Base-by-base conservation (phyloP, 768 basidiomycete species). In the Hysterangium stoloniferum region DNA sequence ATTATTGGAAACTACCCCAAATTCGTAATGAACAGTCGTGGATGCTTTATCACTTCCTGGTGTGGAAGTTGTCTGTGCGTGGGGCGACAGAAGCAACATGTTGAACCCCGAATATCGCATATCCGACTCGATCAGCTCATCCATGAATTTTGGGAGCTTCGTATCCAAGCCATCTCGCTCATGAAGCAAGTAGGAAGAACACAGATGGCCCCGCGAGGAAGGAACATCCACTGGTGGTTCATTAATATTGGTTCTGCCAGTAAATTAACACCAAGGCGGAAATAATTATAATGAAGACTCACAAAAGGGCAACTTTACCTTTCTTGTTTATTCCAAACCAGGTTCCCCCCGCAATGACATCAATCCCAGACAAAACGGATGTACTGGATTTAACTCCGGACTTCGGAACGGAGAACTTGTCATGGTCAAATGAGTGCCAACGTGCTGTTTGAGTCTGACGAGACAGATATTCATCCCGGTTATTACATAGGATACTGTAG, bases 201-300 rank as follows among this genome's bases (percentile, higher is more conserved):
- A 71, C 56, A 92, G 71, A 48, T 70, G 67, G 43, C 89, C 89
- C 57, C 89, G 75, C 58, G 87, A 86, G 27, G 76, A 75, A 50
- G 64, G 54, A 56, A 75, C 77, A 43, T 64, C 59, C 54, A 60
- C 62, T 33, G 61, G 51, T n/a, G 77, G 69, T 65, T 91, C 88
- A 36, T 84, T 86, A 63, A 91, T 89, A 69, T 92, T 91, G 17
- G 89, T 92, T 62, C 87, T 89, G 67, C 62, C 53, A 58, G 61
- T 52, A 45, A 28, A 54, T 45, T 20, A 27, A 40, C 42, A 51
- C 35, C 40, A 35, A 40, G 42, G 55, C 49, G 45, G 57, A 48
- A 49, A 34, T 25, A 28, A 17, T 4, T 43, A 32, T 27, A 20
- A n/a, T 37, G 34, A 27, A 45, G 41, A 64, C 87, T 66, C 64